Base-by-base conservation (phyloP, 169 alveolate species). In the Ichthyophthirius multifiliis region DNA sequence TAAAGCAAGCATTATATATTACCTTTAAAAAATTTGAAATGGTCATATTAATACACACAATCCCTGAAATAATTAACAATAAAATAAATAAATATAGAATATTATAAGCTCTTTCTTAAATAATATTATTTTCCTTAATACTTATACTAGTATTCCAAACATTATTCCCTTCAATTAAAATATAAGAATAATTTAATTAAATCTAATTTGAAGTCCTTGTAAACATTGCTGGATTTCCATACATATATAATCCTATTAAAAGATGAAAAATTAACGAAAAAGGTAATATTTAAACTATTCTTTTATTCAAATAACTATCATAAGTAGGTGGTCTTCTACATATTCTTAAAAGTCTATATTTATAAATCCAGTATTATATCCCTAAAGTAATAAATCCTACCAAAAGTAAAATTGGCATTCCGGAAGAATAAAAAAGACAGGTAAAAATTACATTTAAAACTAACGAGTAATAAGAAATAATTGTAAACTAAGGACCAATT, bases 301-400 rank as follows among this genome's bases (percentile, higher is more conserved):
- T 23, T 2, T 34, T 31, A 55, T 73, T 76, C 15, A 81, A 48
- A 20, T 41, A 65, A 5, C 65, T 65, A 71, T 81, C 86, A 43
- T 81, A 81, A 18, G 81, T 18, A 39, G 76, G 81, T 23, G 86
- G 86, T 30, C 76, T 74, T 45, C 65, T 74, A 43, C 73, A 67
- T 9, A n/a, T 32, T 41, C 74, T 45, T 15, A 81, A 63, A 39
- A 81, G 47, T 6, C 32, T 23, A 30, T 71, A 81, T 43, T 81
- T 81, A 41, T 81, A 62, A 23, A 73, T 76, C 55, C 74, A 81
- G 41, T 65, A 81, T 41, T 81, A 74, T 16, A 71, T 44, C 3
- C 18, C 0, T 55, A 81, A 31, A 15, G 80, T 67, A 3, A 81
- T 13, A 15, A 47, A 48, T 4, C 82, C 86, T 41, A 74, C 37